These are phyloP conservation scores for Rhodomyrtus tomentosa DNA, from an alignment of 345 rosid species.

Conservation along the genomic window DNA sequence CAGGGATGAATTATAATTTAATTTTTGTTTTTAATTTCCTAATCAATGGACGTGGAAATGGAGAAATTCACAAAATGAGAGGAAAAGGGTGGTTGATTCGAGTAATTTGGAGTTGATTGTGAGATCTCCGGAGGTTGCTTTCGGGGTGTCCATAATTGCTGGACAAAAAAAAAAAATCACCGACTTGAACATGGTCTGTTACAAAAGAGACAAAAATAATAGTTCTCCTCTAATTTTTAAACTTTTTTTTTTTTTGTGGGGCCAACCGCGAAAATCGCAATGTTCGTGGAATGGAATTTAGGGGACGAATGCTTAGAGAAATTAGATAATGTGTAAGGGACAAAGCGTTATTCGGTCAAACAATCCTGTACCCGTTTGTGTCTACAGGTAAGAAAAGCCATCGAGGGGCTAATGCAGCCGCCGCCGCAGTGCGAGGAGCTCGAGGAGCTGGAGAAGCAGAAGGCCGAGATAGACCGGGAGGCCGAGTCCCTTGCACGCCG, in stretches of 20 bases:
- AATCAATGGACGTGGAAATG: neutral
- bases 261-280: neutral
- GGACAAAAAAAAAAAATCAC: neutral
- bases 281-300: neutral
- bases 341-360: neutral
- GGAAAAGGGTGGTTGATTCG: too few species aligned
- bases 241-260: neutral
- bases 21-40: neutral
- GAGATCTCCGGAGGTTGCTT: neutral
- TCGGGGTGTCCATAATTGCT: neutral
- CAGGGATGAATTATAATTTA: neutral
- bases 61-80: neutral
- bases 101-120: neutral
- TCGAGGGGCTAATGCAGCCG: slow-evolving; percentile 60
- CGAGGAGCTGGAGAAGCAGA: slow-evolving; percentile 44
- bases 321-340: neutral
- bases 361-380: slow-evolving; percentile 23
- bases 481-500: slow-evolving; percentile 45
- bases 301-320: neutral
- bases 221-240: neutral
- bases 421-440: slow-evolving; percentile 47
- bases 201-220: neutral
- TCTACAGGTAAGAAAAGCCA: slow-evolving; percentile 60
- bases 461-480: slow-evolving; percentile 33
- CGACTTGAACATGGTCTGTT: neutral